Evolutionary conservation across 2,329 filamentous ascomycete genomes (phyloP), one percentile per base, ranked within the genome.

Genomic region (Diplodia scrobiculata): DNA sequence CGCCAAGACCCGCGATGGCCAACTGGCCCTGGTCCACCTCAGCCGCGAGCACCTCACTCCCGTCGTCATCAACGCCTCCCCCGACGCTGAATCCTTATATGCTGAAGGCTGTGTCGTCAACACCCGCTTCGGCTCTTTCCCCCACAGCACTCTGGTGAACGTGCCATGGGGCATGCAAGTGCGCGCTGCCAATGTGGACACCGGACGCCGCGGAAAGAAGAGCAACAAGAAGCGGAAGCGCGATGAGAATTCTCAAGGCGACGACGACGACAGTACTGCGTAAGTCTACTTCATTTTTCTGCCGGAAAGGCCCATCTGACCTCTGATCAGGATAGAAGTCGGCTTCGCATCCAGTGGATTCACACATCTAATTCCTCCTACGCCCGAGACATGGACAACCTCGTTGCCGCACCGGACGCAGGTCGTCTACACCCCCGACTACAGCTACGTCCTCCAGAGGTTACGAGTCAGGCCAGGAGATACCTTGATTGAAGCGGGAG

Each of bases 161-260:
- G 82, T 92, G 64, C 90, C 91, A 50, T 98, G 94, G 94, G 95
- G 95, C 32, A 92, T 91, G 6, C 95, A 98, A 76, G 88, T 98
- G 25, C 85, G 91, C 54, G 95, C 95, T 7, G 97, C 92, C 1
- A 87, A 89, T 36, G 92, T 97, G 66, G 91, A 97, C 73, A 97
- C 93, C 0, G 92, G 93, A 13, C 95, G 92, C n/a, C 84, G 92
- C 71, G 92, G 92, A 38, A 85, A 90, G 62, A 89, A 89, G 67
- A 72, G 70, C 7, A 70, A 69, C 4, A 77, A 77, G 72, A 80
- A 82, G 77, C 82, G 85, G 65, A 83, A 82, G 72, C 74, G 79
- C 60, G 79, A 79, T 21, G 73, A 75, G 36, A 75, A 77, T 45
- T 68, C 66, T 27, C 73, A 68, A 17, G 66, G 70, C 2, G 76